These are phyloP conservation scores for Apiotrichum porosum DNA, from an alignment of 1,284 basidiomycete species.

Conservation along the genomic window DNA sequence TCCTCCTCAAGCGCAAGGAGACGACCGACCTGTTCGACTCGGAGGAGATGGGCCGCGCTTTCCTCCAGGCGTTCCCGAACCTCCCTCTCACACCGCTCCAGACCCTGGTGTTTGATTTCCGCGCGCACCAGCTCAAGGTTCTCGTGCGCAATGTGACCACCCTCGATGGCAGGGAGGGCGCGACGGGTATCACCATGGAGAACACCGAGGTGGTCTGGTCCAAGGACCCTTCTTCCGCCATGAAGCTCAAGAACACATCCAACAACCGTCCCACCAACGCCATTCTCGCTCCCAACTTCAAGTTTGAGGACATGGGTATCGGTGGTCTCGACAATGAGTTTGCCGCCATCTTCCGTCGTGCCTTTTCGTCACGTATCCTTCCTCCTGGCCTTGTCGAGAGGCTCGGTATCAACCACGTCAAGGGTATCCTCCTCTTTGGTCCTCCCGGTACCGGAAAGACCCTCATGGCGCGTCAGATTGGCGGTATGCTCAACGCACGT, in stretches of 20 bases:
- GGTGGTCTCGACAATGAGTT: conserved; percentile 97
- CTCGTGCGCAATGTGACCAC: conserved; percentile 64
- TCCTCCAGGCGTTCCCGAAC: conserved; percentile 69
- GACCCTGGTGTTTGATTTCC: conserved; percentile 82
- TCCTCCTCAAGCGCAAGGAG: conserved; percentile 61
- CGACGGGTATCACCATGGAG: conserved; percentile 78
- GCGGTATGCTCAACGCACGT: conserved; percentile 96
- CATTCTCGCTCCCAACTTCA: conserved; percentile 96
- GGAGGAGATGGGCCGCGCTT: conserved; percentile 75
- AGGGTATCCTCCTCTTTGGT: conserved; percentile 92
- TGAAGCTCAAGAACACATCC: conserved; percentile 88
- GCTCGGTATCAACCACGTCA: conserved; percentile 97
- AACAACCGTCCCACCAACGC: conserved; percentile 90
- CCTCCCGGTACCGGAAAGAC: conserved; percentile 99
- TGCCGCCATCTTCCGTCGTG: conserved; percentile 93
- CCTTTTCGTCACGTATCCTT: conserved; percentile 96
- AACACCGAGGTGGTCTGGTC: conserved; percentile 85
- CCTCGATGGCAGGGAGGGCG: conserved; percentile 49
- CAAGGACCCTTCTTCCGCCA: conserved; percentile 71
- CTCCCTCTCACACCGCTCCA: conserved; percentile 59
- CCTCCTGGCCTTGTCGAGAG: conserved; percentile 95
- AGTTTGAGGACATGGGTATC: conserved; percentile 99
- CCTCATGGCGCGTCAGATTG: conserved; percentile 95
- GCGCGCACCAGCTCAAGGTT: conserved; percentile 77
- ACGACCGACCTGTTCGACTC: conserved; percentile 69